Evolutionary conservation across 768 basidiomycete species (phyloP), one percentile per base, ranked within the genome.

Genomic region (Russula ochroleuca): DNA sequence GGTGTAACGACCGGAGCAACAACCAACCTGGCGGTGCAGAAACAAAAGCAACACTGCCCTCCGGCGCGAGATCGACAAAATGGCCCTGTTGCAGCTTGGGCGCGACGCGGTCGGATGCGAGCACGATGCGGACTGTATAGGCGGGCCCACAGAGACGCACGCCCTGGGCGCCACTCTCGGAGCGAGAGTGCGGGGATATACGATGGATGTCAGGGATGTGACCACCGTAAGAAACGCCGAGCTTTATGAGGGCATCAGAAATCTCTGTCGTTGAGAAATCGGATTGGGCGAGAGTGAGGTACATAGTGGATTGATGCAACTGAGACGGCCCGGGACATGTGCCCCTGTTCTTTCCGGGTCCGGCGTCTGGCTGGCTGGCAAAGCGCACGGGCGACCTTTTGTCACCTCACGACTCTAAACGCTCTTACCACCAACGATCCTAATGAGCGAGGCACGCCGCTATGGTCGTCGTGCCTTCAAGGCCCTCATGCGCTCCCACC

Each of bases 161-260:
- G n/a, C 43, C 17, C 19, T 5, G 47, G 21, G 53, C 54, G 43
- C 80, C 74, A 49, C 78, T 77, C 11, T 76, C 57, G 2, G 66
- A 69, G 31, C 62, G 66, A 0, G 75, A 70, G 25, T 75, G 74
- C 3, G 83, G 77, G 13, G 86, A 85, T 59, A 83, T 68, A 76
- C 82, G 75, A 58, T 81, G 75, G 13, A 97, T 81, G 72, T 93
- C 92, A 3, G 91, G 86, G n/a, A 97, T 79, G 69, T 85, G 79
- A 1, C 94, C 93, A 0, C 92, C 93, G 67, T 85, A 81, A 14
- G 82, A 75, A 15, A 83, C 71, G 10, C 84, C 83, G 38, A 95
- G 84, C 74, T 92, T 94, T 68, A 94, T 76, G 68, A 96, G 83
- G 2, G 93, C 91, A 70, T 96, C 94, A 0, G 94, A 94, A 9